A percentile compares a stretch with the other conserved stretches of the same genome.
phyloP scores from a whole-genome alignment of 2,329 filamentous ascomycete genomes.

The Botrytis galanthina region DNA sequence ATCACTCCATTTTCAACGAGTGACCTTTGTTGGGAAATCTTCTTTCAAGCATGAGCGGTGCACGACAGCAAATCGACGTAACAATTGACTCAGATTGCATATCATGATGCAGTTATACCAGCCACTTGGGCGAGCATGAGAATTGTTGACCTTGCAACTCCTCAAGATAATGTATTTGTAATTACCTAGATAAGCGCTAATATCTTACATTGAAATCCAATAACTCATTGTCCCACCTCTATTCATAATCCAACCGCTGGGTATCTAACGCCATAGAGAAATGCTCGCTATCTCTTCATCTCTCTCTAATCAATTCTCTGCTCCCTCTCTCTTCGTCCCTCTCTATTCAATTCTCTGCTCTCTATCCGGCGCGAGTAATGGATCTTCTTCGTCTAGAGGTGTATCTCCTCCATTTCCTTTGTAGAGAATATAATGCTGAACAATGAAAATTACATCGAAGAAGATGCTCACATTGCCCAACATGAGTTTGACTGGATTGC shows the following conservation, averaged over 20 bases:
- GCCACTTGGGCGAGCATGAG: neutral
- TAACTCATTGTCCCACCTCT: neutral
- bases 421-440: constrained; percentile 87
- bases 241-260: neutral
- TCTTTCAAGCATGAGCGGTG: neutral
- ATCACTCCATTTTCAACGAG: neutral
- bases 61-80: neutral
- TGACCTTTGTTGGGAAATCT: neutral
- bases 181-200: neutral
- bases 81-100: neutral
- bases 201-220: neutral
- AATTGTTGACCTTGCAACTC: constrained; percentile 6
- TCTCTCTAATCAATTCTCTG: constrained; percentile 22
- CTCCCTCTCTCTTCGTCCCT: constrained; percentile 21
- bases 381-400: constrained; percentile 24
- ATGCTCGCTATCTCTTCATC: neutral
- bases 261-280: constrained; percentile 4
- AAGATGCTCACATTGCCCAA: constrained; percentile 81
- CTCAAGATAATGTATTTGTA: neutral
- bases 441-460: constrained; percentile 83
- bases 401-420: constrained; percentile 27
- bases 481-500: constrained; percentile 87
- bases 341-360: constrained; percentile 25
- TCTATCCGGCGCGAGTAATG: constrained; percentile 24
- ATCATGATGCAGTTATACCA: neutral